phyloP scores from a whole-genome alignment of 306 rosid genomes.

The Hippophae gyantsensis region DNA sequence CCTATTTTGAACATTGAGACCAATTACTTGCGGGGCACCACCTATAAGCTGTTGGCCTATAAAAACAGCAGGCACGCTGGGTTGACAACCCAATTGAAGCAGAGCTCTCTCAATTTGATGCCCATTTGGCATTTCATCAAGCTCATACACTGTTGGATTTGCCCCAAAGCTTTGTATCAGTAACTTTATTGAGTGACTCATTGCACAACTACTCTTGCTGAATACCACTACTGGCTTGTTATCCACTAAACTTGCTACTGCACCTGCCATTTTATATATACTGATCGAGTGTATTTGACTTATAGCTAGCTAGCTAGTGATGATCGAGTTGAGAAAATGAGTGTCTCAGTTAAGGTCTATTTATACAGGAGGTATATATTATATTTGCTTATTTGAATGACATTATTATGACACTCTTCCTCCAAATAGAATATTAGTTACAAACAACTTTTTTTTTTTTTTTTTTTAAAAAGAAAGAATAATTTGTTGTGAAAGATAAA shows the following conservation, averaged over 20 bases:
- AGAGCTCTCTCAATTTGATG: conserved; percentile 48
- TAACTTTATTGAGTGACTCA: conserved; percentile 60
- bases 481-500: too few relatives aligned
- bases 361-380: too few relatives aligned
- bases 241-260: conserved; percentile 35
- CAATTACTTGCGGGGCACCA: conserved; percentile 50
- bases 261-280: too few relatives aligned
- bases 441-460: too few relatives aligned
- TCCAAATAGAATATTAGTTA: too few relatives aligned
- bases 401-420: too few relatives aligned
- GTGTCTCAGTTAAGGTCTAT: too few relatives aligned
- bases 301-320: too few relatives aligned
- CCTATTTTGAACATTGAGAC: conserved; percentile 51
- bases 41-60: conserved; percentile 57
- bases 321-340: too few relatives aligned
- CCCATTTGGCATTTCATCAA: conserved; percentile 56
- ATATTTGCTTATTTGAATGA: too few relatives aligned
- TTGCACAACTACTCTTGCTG: conserved; percentile 59
- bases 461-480: too few relatives aligned
- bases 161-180: conserved; percentile 61
- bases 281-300: too few relatives aligned
- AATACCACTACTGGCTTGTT: conserved; percentile 71
- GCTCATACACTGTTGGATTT: conserved; percentile 56
- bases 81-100: conserved; percentile 51
- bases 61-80: conserved; percentile 67